These are phyloP conservation scores for Lentinula novae-zelandiae DNA, from an alignment of 1,284 basidiomycete species.

Conservation along the genomic window DNA sequence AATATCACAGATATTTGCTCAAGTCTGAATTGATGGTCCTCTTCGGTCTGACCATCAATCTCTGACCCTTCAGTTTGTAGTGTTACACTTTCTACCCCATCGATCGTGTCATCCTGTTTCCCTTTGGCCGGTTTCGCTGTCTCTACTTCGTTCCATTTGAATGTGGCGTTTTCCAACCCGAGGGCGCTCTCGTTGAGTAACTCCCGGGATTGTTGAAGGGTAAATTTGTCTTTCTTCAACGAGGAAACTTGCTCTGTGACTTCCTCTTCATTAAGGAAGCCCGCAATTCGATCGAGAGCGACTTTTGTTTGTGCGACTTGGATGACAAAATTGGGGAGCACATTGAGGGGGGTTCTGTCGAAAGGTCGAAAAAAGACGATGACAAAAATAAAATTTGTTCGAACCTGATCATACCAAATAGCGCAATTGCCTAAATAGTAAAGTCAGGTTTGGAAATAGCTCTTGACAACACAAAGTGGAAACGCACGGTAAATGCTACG, in stretches of 20 bases:
- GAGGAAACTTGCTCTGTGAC: constrained; percentile 69
- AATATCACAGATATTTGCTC: constrained; percentile 64
- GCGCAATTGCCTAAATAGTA: constrained; percentile 50
- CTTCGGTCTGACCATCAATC: background rate
- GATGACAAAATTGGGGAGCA: constrained; percentile 7
- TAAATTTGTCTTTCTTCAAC: constrained; percentile 41
- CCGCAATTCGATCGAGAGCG: constrained; percentile 75
- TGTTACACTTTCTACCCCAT: background rate
- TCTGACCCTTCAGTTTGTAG: constrained; percentile 2
- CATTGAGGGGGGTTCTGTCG: constrained; percentile 12
- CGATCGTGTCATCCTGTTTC: background rate
- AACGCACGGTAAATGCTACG: constrained; percentile 65
- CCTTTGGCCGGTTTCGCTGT: constrained; percentile 36
- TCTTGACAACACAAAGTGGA: constrained; percentile 1
- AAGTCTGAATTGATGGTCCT: constrained; percentile 33
- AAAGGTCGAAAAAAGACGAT: constrained; percentile 13
- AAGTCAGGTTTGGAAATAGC: constrained; percentile 8
- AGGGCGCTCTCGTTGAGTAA: constrained; percentile 26
- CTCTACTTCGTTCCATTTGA: constrained; percentile 14
- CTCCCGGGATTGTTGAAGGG: constrained; percentile 15
- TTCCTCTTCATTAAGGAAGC: constrained; percentile 82
- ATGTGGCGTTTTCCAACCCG: constrained; percentile 9
- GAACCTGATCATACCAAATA: constrained; percentile 70
- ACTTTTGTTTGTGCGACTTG: constrained; percentile 56
- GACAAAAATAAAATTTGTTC: background rate